Conservation (phyloP, 495 filamentous ascomycete species). For the Daldinia childiae region DNA sequence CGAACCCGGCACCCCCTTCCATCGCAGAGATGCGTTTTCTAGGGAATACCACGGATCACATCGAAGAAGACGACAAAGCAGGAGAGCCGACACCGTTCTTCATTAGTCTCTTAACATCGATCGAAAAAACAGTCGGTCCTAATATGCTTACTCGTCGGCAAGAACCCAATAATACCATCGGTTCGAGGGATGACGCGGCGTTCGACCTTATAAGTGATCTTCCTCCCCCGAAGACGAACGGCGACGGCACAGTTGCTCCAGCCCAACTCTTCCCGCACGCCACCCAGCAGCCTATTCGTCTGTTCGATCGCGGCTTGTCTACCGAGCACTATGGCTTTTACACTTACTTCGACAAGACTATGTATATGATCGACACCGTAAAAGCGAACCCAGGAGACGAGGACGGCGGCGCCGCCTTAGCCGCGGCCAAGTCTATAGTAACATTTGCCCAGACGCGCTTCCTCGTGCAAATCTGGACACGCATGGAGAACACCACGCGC, state of each 20-base stretch:
- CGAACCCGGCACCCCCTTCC: constrained; percentile 71
- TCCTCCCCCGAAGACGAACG: constrained; percentile 66
- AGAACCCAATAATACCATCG: constrained; percentile 31
- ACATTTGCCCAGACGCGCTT: constrained; percentile 87
- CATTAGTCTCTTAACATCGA: constrained; percentile 59
- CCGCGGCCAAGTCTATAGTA: constrained; percentile 72
- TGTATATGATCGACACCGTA: constrained; percentile 68
- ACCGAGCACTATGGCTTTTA: constrained; percentile 96
- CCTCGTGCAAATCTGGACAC: constrained; percentile 92
- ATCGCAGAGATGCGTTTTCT: constrained; percentile 77
- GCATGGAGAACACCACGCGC: constrained; percentile 55
- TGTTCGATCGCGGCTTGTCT: constrained; percentile 81
- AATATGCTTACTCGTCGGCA: constrained; percentile 52
- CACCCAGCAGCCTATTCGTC: constrained; percentile 77
- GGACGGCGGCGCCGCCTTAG: constrained; percentile 69
- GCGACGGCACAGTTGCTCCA: constrained; percentile 75
- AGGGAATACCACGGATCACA: constrained; percentile 82
- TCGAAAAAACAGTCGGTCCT: constrained; percentile 47
- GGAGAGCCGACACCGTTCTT: constrained; percentile 78
- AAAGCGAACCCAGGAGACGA: constrained; percentile 62
- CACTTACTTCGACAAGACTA: constrained; percentile 87
- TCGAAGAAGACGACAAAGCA: constrained; percentile 64
- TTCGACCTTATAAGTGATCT: constrained; percentile 61
- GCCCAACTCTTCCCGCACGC: constrained; percentile 75
- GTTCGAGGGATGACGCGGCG: constrained; percentile 10